Conservation (phyloP, 2,329 filamentous ascomycete genomes). For the Aspergillus viridinutans region DNA sequence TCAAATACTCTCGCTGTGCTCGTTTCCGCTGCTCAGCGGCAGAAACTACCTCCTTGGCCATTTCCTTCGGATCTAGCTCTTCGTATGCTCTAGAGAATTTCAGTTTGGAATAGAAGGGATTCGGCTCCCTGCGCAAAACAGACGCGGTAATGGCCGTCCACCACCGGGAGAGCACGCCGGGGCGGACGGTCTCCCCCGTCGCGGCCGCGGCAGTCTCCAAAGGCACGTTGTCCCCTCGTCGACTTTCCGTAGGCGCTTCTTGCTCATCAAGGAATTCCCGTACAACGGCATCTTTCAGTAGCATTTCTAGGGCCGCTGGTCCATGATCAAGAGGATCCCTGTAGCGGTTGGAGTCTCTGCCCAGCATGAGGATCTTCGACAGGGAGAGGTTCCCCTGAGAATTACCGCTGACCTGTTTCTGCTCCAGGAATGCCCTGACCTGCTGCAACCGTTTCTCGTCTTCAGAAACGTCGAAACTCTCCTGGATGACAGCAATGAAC, state of each 20-base stretch:
- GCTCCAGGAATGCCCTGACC: constrained; percentile 88
- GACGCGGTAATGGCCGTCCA: constrained; percentile 58
- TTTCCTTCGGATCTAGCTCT: constrained; percentile 74
- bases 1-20: constrained; percentile 86
- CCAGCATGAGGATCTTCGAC: constrained; percentile 58
- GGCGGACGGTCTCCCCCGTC: constrained; percentile 45
- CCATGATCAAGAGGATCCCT: constrained; percentile 88
- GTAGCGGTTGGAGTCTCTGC: constrained; percentile 57
- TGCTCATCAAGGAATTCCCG: constrained; percentile 86
- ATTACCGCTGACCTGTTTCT: constrained; percentile 73
- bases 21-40: constrained; percentile 78
- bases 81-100: constrained; percentile 68
- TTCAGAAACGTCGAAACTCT: constrained; percentile 97
- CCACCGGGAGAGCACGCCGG: constrained; percentile 56
- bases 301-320: constrained; percentile 88
- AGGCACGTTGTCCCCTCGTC: constrained; percentile 26
- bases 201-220: constrained; percentile 20
- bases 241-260: constrained; percentile 30
- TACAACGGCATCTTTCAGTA: constrained; percentile 92
- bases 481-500: constrained; percentile 99
- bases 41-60: constrained; percentile 86
- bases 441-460: constrained; percentile 97
- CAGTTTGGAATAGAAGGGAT: constrained; percentile 89
- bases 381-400: constrained; percentile 63
- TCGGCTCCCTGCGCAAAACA: constrained; percentile 69